Conservation (phyloP, 768 basidiomycete genomes). For the Phanerochaete carnosa region DNA sequence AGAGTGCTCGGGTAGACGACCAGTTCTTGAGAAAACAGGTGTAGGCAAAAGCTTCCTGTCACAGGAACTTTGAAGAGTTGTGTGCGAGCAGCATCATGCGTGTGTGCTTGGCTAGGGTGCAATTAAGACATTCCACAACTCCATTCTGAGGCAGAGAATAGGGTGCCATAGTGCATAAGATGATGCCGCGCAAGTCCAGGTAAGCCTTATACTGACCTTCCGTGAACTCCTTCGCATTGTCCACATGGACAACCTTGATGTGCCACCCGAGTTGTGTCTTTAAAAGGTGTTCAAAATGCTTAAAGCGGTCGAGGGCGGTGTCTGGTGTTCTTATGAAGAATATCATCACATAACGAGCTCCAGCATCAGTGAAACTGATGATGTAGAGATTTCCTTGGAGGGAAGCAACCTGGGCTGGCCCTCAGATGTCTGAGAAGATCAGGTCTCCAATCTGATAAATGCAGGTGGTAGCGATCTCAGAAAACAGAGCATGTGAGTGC, state of each 20-base stretch:
- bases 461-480: conserved; percentile 32
- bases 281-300: conserved; percentile 30
- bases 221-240: conserved; percentile 29
- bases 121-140: conserved; percentile 30
- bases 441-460: conserved; percentile 30
- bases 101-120: conserved; percentile 20
- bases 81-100: conserved; percentile 24
- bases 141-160: conserved; percentile 45
- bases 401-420: conserved; percentile 32
- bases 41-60: conserved; percentile 27
- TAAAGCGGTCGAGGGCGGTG: conserved; percentile 29
- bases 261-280: conserved; percentile 26
- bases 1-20: conserved; percentile 11
- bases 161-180: conserved; percentile 34
- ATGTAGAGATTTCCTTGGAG: conserved; percentile 20
- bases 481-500: conserved; percentile 27
- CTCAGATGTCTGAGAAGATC: conserved; percentile 44
- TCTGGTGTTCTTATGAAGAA: conserved; percentile 29
- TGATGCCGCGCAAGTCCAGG: conserved; percentile 35
- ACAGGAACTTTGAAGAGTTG: conserved; percentile 21
- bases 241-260: conserved; percentile 30
- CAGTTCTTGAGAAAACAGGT: conserved; percentile 21
- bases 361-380: conserved; percentile 28
- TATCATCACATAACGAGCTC: conserved; percentile 21
- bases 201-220: conserved; percentile 29